phyloP scores from a whole-genome alignment of 2,329 filamentous ascomycete species.

The Monosporascus cannonballus region DNA sequence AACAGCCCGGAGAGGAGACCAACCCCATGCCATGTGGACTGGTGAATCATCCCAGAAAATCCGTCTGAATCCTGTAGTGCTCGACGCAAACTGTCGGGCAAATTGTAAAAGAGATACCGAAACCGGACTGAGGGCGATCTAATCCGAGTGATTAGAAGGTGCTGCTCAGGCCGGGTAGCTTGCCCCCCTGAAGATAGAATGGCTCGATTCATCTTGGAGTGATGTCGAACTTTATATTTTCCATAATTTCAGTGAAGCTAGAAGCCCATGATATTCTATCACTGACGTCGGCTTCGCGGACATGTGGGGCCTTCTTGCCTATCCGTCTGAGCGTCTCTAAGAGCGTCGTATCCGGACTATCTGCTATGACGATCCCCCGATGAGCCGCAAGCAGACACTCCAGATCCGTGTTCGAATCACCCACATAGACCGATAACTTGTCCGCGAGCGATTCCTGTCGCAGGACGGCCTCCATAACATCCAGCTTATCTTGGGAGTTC shows the following conservation, averaged over 20 bases:
- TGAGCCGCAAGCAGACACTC: conserved; percentile 41
- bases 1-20: too few relatives aligned
- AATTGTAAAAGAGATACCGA: too few relatives aligned
- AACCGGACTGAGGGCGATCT: too few relatives aligned
- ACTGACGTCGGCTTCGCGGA: conserved; percentile 17
- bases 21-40: too few relatives aligned
- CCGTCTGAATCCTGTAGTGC: too few relatives aligned
- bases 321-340: conserved; percentile 24
- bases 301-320: conserved; percentile 24
- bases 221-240: conserved; percentile 6
- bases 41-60: too few relatives aligned
- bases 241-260: conserved; percentile 22
- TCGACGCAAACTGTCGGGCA: too few relatives aligned
- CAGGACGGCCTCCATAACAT: conserved; percentile 29
- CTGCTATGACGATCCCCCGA: conserved; percentile 40
- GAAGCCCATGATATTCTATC: conserved; percentile 22
- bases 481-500: conserved; percentile 41
- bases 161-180: not conserved
- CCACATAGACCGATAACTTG: conserved; percentile 43
- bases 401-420: conserved; percentile 52
- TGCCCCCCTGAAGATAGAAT: not conserved
- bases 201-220: not conserved
- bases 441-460: conserved; percentile 9
- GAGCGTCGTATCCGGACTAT: conserved; percentile 25
- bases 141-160: too few relatives aligned